phyloP scores from a whole-genome alignment of 1,284 basidiomycete species.

The Mycena sp. region DNA sequence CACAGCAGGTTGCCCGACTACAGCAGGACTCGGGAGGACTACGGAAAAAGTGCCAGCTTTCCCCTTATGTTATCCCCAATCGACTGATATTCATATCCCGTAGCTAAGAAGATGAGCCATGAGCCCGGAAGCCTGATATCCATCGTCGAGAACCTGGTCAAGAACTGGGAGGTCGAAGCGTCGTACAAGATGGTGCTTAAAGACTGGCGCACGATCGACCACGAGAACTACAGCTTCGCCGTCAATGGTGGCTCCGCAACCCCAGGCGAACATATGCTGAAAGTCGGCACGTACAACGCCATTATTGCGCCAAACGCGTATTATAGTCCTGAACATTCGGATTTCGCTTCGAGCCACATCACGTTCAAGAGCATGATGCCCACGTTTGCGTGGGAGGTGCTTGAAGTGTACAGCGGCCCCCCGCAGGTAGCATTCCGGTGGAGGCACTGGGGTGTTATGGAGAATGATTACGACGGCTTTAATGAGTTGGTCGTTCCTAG shows the following conservation, averaged over 20 bases:
- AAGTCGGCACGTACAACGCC: slow-evolving; percentile 29
- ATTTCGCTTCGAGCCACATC: slow-evolving; percentile 25
- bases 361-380: slow-evolving; percentile 32
- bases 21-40: slow-evolving; percentile 19
- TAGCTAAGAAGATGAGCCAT: slow-evolving; percentile 28
- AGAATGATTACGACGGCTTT: slow-evolving; percentile 22
- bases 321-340: slow-evolving; percentile 28
- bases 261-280: slow-evolving; percentile 25
- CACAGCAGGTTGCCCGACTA: slow-evolving; percentile 25
- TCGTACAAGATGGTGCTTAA: slow-evolving; percentile 26
- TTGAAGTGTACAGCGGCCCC: slow-evolving; percentile 29
- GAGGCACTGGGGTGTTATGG: slow-evolving; percentile 30
- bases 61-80: background rate
- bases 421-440: slow-evolving; percentile 28
- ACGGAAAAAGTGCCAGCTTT: slow-evolving; percentile 11
- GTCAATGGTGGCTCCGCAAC: slow-evolving; percentile 24
- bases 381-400: slow-evolving; percentile 31
- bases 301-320: slow-evolving; percentile 26
- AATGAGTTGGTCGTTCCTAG: slow-evolving; percentile 9
- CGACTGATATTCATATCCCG: background rate
- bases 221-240: slow-evolving; percentile 21
- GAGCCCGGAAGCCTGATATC: slow-evolving; percentile 22
- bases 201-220: slow-evolving; percentile 31
- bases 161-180: slow-evolving; percentile 32
- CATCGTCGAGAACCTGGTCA: slow-evolving; percentile 32